These are phyloP conservation scores for Croton laevigatus DNA, from an alignment of 441 rosid genomes.

Conservation along the genomic window DNA sequence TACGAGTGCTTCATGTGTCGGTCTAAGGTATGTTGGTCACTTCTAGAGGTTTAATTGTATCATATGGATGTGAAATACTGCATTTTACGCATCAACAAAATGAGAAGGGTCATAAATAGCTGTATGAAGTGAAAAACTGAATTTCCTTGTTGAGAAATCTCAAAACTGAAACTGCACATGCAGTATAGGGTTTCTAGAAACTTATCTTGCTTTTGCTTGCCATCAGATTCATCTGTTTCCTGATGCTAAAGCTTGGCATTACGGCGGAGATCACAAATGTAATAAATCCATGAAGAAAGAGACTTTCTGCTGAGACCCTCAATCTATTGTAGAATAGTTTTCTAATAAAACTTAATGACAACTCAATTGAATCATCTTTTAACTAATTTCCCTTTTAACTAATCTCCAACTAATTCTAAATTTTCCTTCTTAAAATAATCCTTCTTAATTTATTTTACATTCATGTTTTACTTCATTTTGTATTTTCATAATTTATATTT, in stretches of 20 bases:
- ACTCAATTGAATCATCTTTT: no score
- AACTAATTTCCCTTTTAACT: no score
- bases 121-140: not conserved
- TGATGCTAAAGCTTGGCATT: not conserved
- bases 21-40: constrained; percentile 10
- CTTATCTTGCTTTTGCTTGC: not conserved
- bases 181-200: not conserved
- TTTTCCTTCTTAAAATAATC: no score
- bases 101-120: not conserved
- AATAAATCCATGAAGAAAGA: not conserved
- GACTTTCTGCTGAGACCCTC: not conserved
- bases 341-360: not conserved
- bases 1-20: not conserved
- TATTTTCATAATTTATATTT: no score
- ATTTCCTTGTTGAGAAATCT: not conserved
- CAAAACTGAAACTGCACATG: not conserved
- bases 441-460: no score
- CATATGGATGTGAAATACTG: no score
- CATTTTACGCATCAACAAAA: no score
- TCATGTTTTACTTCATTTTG: no score
- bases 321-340: not conserved
- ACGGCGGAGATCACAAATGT: constrained; percentile 2
- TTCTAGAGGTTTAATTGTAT: not conserved
- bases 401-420: no score
- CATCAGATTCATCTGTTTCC: not conserved